These are phyloP conservation scores for Pyrenophora graminea DNA, from an alignment of 2,329 filamentous ascomycete species.

Conservation along the genomic window DNA sequence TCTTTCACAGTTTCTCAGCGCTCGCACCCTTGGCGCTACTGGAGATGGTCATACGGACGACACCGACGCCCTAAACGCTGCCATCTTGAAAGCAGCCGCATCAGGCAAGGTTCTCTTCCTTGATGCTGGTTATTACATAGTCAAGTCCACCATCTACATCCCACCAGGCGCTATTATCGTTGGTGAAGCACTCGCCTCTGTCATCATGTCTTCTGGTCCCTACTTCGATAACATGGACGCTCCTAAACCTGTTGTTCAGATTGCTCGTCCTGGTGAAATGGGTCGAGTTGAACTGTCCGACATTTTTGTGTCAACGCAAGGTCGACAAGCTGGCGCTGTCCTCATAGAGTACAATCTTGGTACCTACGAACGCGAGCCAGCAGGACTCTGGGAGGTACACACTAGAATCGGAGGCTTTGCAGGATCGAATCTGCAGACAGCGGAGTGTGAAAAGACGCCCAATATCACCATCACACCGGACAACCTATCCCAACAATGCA, in stretches of 20 bases:
- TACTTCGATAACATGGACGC: conserved; percentile 53
- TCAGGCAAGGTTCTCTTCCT: conserved; percentile 61
- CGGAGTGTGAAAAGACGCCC: conserved; percentile 77
- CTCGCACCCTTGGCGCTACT: conserved; percentile 60
- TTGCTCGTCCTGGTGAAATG: conserved; percentile 66
- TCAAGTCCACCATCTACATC: conserved; percentile 59
- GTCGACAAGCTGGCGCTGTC: conserved; percentile 68
- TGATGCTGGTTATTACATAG: conserved; percentile 61
- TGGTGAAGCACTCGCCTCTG: conserved; percentile 80
- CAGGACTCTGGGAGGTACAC: conserved; percentile 85
- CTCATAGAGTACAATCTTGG: conserved; percentile 74
- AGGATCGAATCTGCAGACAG: conserved; percentile 76
- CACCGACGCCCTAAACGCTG: conserved; percentile 74
- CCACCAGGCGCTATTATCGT: conserved; percentile 77
- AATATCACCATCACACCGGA: conserved; percentile 56
- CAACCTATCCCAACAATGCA: conserved; percentile 65
- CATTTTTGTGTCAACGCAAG: conserved; percentile 71
- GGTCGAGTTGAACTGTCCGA: conserved; percentile 74
- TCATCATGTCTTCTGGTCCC: conserved; percentile 75
- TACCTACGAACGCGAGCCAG: conserved; percentile 60
- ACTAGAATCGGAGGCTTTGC: conserved; percentile 80
- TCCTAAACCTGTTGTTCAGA: conserved; percentile 68
- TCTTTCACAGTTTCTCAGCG: conserved; percentile 64
- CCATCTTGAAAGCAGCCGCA: conserved; percentile 66
- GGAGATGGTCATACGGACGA: conserved; percentile 87